Conservation (phyloP, 1,139 yeast species). For the Pichia sp. region DNA sequence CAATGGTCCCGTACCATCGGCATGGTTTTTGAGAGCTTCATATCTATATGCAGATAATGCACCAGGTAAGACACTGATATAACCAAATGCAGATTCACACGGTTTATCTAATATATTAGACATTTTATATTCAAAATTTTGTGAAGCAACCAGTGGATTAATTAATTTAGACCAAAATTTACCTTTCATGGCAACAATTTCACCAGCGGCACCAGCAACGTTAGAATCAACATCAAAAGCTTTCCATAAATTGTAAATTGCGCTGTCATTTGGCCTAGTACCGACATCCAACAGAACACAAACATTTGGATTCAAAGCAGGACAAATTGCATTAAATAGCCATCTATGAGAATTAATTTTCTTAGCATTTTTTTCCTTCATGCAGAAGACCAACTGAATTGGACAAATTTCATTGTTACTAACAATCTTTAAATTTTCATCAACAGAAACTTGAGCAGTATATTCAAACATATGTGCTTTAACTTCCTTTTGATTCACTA, state of each 20-base stretch:
- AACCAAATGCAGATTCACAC: conserved; percentile 87
- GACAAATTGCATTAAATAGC: conserved; percentile 91
- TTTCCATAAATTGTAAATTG: conserved; percentile 91
- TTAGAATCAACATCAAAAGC: conserved; percentile 93
- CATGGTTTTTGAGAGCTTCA: conserved; percentile 76
- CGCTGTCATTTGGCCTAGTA: conserved; percentile 77
- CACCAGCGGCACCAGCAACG: conserved; percentile 98
- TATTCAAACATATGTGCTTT: conserved; percentile 91
- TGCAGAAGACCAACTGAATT: conserved; percentile 83
- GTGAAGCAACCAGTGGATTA: conserved; percentile 93
- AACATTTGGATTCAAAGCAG: conserved; percentile 82
- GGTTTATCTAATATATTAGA: conserved; percentile 95
- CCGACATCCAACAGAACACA: conserved; percentile 86
- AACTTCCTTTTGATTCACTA: conserved; percentile 83
- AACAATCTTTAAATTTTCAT: conserved; percentile 68
- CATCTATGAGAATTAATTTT: conserved; percentile 94
- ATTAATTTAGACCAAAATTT: conserved; percentile 71
- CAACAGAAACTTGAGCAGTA: conserved; percentile 54
- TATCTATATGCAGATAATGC: conserved; percentile 93
- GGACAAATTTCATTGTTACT: conserved; percentile 79
- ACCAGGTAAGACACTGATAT: conserved; percentile 91
- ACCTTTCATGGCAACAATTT: conserved; percentile 90
- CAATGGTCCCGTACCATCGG: conserved; percentile 90
- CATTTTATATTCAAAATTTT: conserved; percentile 94
- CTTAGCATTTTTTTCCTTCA: conserved; percentile 83